Evolutionary conservation across 106 monocot genomes (phyloP), one percentile per base, ranked within the genome.

Genomic region (Phalaenopsis aphrodite): DNA sequence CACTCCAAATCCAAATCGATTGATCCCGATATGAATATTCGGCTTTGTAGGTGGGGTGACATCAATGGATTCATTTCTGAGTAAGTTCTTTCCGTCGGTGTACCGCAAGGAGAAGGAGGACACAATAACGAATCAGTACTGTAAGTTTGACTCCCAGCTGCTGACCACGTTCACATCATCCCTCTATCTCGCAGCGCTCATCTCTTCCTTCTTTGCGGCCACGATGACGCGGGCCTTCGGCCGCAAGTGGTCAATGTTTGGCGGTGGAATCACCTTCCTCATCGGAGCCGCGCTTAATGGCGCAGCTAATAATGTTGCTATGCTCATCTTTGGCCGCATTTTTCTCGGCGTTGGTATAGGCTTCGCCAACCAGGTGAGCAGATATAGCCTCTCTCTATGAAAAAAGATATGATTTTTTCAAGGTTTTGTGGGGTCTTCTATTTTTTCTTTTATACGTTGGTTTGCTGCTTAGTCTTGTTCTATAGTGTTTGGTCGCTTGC

Each of bases 61-160:
- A 1, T 80, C 86, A 3, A 86, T 80, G 83, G 77, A 83, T 47
- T 61, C 83, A 55, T 86, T 86, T 39, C 77, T 86, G 43, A 17
- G 0, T 8, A 84, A 87, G 67, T 87, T 87, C 79, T 87, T 87
- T 78, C 87, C 88, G 16, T 15, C 49, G 16, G 88, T 88, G 18
- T 74, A 77, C 19, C 41, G 78, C 23, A 82, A 88, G 85, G 48
- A 75, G 85, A 74, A 88, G 45, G 81, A 21, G n/a, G 38, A 78
- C 45, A 23, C 14, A 42, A 77, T 36, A 55, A 79, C 65, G 56
- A 88, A 83, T 83, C 83, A 88, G 81, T 88, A 88, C 83, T 88
- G 88, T 78, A 88, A 80, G 81, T 88, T 88, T 78, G 88, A 88
- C 78, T 83, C 83, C 68, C 81, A 85, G 80, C 57, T 85, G 77